A percentile compares a stretch with the other conserved stretches of the same genome.
Evolutionary conservation across 2,329 filamentous ascomycete genomes (phyloP).

Genomic region (Curvularia lunata): DNA sequence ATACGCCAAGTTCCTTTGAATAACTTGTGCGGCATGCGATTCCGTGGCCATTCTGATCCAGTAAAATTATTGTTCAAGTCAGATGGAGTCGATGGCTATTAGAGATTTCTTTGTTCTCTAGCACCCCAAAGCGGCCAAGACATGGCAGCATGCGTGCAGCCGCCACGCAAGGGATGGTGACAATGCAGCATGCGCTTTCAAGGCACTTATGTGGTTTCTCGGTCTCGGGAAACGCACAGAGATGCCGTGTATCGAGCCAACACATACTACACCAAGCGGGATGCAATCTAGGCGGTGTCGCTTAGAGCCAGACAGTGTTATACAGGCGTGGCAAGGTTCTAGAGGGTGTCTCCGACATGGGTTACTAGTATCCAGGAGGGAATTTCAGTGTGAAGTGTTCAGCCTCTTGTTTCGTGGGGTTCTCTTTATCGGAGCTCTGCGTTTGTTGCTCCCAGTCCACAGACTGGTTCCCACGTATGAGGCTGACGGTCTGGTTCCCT

Average conservation of each 20-base stretch:
- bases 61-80: slow-evolving; percentile 47
- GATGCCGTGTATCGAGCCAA: slow-evolving; percentile 12
- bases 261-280: slow-evolving; percentile 2
- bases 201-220: slow-evolving; percentile 21
- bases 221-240: slow-evolving; percentile 26
- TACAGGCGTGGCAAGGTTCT: slow-evolving; percentile 22
- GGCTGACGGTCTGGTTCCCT: slow-evolving; percentile 43
- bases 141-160: slow-evolving; percentile 41
- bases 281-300: slow-evolving; percentile 12
- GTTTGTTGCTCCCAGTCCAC: slow-evolving; percentile 34
- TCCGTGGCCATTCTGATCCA: slow-evolving; percentile 29
- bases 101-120: slow-evolving; percentile 47
- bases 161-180: slow-evolving; percentile 46
- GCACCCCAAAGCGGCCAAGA: slow-evolving; percentile 46
- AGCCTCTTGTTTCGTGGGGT: slow-evolving; percentile 20
- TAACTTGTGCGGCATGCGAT: slow-evolving; percentile 36
- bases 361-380: slow-evolving; percentile 42
- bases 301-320: background rate
- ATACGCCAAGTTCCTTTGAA: slow-evolving; percentile 42
- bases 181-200: slow-evolving; percentile 31
- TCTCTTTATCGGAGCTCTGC: slow-evolving; percentile 23
- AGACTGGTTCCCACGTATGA: slow-evolving; percentile 42
- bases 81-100: slow-evolving; percentile 40
- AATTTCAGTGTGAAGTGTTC: slow-evolving; percentile 39
- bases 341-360: slow-evolving; percentile 22